phyloP scores from a whole-genome alignment of 352 stramenopile genomes.

The Phytophthora meadii region DNA sequence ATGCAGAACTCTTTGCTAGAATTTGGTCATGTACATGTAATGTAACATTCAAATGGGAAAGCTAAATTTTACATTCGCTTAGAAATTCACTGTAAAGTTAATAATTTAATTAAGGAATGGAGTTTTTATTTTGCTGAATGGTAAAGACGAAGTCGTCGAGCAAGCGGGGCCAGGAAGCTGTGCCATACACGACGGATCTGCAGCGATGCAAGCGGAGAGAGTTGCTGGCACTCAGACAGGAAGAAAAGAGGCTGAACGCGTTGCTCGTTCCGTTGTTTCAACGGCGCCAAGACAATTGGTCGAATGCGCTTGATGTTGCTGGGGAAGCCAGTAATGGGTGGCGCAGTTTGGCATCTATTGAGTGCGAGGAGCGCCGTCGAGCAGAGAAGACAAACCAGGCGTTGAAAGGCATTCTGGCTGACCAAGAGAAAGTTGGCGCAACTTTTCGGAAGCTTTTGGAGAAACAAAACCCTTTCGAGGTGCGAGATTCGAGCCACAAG shows the following conservation, averaged over 20 bases:
- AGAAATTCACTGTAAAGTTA: too few species aligned
- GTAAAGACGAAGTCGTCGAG: too few species aligned
- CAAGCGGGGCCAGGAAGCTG: background rate
- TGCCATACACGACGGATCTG: constrained; percentile 17
- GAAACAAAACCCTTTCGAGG: constrained; percentile 9
- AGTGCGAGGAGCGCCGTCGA: constrained; percentile 16
- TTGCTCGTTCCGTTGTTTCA: constrained; percentile 6
- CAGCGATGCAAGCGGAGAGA: constrained; percentile 21
- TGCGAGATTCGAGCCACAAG: constrained; percentile 1
- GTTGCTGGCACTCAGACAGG: constrained; percentile 4
- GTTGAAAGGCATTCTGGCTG: constrained; percentile 20
- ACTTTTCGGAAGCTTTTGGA: constrained; percentile 11
- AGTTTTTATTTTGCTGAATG: too few species aligned
- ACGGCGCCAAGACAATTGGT: constrained; percentile 7
- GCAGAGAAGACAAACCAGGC: constrained; percentile 26
- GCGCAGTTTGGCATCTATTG: constrained; percentile 10
- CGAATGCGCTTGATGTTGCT: background rate
- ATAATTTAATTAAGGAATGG: too few species aligned
- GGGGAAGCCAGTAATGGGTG: constrained; percentile 4
- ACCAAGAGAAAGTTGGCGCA: constrained; percentile 15
- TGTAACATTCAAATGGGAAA: too few species aligned
- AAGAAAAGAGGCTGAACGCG: constrained; percentile 8
- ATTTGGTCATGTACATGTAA: too few species aligned
- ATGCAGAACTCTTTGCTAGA: constrained; percentile 7
- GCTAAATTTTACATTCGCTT: too few species aligned